A percentile compares a stretch with the other conserved stretches of the same genome.
phyloP scores from a whole-genome alignment of 768 basidiomycete species.

The Suillus fuscotomentosus region DNA sequence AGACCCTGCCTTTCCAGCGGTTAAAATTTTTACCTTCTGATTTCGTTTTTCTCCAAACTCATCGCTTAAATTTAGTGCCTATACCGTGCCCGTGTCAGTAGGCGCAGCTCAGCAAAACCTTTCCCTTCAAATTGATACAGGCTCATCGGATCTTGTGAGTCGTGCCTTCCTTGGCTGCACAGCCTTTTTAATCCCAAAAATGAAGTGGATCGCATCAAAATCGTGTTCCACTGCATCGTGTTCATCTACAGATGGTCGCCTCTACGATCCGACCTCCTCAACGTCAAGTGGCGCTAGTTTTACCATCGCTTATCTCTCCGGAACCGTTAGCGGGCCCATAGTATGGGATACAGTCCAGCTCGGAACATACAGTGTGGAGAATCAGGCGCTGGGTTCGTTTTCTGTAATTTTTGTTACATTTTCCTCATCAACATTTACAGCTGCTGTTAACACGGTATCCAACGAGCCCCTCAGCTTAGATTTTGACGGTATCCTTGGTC shows the following conservation, averaged over 20 bases:
- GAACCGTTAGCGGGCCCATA: constrained; percentile 58
- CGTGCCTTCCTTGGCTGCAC: neutral
- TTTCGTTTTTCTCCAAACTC: constrained; percentile 5
- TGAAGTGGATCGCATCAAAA: constrained; percentile 72
- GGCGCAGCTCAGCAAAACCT: constrained; percentile 50
- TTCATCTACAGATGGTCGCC: constrained; percentile 39
- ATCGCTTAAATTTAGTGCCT: constrained; percentile 44
- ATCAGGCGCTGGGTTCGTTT: constrained; percentile 65
- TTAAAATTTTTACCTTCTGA: neutral
- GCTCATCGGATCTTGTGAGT: constrained; percentile 77
- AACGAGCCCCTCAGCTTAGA: constrained; percentile 54
- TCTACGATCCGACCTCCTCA: constrained; percentile 57
- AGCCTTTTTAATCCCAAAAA: neutral
- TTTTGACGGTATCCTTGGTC: constrained; percentile 71
- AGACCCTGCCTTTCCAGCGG: neutral
- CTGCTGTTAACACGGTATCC: constrained; percentile 53
- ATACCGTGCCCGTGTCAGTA: constrained; percentile 59
- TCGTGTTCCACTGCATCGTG: constrained; percentile 60
- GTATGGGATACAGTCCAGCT: constrained; percentile 66
- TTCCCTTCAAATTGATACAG: constrained; percentile 75
- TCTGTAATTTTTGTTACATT: neutral
- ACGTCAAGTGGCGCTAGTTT: constrained; percentile 43
- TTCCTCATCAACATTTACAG: constrained; percentile 32
- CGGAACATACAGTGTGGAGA: constrained; percentile 60
- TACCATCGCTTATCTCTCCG: constrained; percentile 57